A percentile compares a stretch with the other conserved stretches of the same genome.
These are phyloP conservation scores for Tricladium varicosporioides DNA, from an alignment of 2,329 filamentous ascomycete species.

Conservation along the genomic window DNA sequence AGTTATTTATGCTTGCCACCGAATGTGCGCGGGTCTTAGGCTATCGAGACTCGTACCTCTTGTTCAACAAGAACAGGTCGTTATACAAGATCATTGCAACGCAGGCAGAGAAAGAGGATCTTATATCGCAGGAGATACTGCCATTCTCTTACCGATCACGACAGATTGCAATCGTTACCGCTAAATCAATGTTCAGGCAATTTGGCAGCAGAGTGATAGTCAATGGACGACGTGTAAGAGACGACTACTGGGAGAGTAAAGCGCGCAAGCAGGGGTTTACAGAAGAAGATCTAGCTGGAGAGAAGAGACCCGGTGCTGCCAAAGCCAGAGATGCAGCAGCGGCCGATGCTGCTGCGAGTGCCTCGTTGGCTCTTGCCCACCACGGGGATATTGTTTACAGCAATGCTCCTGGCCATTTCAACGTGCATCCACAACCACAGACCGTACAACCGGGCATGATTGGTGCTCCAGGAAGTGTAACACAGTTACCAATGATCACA, in stretches of 20 bases:
- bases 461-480: slow-evolving; percentile 61
- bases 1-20: slow-evolving; percentile 97
- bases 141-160: slow-evolving; percentile 98
- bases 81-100: slow-evolving; percentile 97
- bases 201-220: slow-evolving; percentile 94
- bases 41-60: slow-evolving; percentile 94
- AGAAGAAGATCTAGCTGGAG: slow-evolving; percentile 90
- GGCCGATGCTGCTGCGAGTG: slow-evolving; percentile 58
- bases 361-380: slow-evolving; percentile 57
- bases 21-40: slow-evolving; percentile 92
- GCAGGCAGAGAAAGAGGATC: slow-evolving; percentile 92
- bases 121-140: slow-evolving; percentile 91
- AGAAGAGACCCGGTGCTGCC: slow-evolving; percentile 89
- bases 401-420: slow-evolving; percentile 65
- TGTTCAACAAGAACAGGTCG: slow-evolving; percentile 98
- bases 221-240: slow-evolving; percentile 84
- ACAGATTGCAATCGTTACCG: slow-evolving; percentile 97
- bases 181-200: slow-evolving; percentile 96
- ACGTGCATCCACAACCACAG: slow-evolving; percentile 61
- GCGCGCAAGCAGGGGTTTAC: slow-evolving; percentile 97
- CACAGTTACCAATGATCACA: slow-evolving; percentile 82
- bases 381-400: slow-evolving; percentile 89
- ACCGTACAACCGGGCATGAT: slow-evolving; percentile 72
- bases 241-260: slow-evolving; percentile 99
- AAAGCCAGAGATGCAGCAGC: slow-evolving; percentile 82